Conservation (phyloP, 495 filamentous ascomycete species). For the Aspergillus ostianus region DNA sequence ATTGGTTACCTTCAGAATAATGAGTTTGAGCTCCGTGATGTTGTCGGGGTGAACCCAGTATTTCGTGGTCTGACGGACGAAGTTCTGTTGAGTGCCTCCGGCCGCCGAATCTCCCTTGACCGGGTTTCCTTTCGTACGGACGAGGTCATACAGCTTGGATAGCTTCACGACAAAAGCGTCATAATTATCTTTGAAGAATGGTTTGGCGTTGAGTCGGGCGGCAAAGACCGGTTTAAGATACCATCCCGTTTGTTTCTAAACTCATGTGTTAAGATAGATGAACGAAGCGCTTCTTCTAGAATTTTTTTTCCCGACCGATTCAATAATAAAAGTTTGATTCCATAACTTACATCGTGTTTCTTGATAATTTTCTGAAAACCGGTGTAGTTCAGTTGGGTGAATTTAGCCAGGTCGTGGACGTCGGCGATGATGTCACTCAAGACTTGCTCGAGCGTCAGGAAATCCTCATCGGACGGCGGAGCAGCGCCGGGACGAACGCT, state of each 20-base stretch:
- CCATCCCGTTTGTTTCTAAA: constrained; percentile 91
- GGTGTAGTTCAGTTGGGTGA: constrained; percentile 97
- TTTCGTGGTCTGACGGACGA: constrained; percentile 95
- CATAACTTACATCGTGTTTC: constrained; percentile 84
- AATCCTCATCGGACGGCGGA: constrained; percentile 77
- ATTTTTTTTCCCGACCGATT: background rate
- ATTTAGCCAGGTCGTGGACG: constrained; percentile 97
- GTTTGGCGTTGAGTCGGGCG: constrained; percentile 86
- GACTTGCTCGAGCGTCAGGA: constrained; percentile 89
- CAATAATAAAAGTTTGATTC: background rate
- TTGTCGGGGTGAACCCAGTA: constrained; percentile 99
- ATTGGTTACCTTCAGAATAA: constrained; percentile 73
- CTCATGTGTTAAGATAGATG: constrained; percentile 21
- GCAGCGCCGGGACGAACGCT: constrained; percentile 26
- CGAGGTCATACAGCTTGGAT: constrained; percentile 92
- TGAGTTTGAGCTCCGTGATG: constrained; percentile 95
- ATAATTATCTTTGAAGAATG: constrained; percentile 98
- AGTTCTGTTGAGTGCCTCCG: constrained; percentile 90
- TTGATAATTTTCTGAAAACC: constrained; percentile 99
- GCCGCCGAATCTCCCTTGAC: constrained; percentile 88
- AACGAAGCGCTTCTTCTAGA: background rate
- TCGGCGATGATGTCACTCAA: constrained; percentile 98
- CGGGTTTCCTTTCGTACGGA: constrained; percentile 88
- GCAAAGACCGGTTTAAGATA: constrained; percentile 92
- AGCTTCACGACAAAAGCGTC: constrained; percentile 95